phyloP scores from a whole-genome alignment of 1,284 basidiomycete species.

The Tranzscheliella williamsii region DNA sequence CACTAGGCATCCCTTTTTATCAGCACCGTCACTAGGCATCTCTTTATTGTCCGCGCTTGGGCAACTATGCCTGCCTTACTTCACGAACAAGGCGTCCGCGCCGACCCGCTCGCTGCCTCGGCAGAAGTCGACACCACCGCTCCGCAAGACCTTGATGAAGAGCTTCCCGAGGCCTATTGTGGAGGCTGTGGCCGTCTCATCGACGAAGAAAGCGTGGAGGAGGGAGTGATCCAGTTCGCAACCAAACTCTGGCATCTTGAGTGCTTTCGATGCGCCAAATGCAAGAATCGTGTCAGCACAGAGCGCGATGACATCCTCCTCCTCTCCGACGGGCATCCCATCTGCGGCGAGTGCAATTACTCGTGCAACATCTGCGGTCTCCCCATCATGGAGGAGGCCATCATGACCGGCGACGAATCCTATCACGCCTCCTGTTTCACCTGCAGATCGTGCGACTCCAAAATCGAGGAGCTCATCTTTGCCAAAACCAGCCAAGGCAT shows the following conservation, averaged over 20 bases:
- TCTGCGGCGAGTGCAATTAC: conserved; percentile 96
- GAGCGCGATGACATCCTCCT: conserved; percentile 88
- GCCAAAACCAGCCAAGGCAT: conserved; percentile 98
- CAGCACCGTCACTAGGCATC: no score
- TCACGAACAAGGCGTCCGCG: conserved; percentile 8
- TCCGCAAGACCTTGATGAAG: conserved; percentile 20
- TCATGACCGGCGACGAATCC: conserved; percentile 75
- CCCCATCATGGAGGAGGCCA: conserved; percentile 43
- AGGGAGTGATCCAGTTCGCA: conserved; percentile 52
- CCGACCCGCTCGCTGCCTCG: background rate
- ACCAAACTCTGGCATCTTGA: conserved; percentile 54
- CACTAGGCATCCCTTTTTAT: no score
- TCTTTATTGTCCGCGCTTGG: no score
- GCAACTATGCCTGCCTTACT: conserved; percentile 19
- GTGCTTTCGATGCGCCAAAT: conserved; percentile 58
- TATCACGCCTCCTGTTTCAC: conserved; percentile 99
- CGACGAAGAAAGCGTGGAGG: conserved; percentile 50
- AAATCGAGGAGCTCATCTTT: conserved; percentile 96
- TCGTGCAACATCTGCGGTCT: conserved; percentile 62
- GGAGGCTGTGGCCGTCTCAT: conserved; percentile 48
- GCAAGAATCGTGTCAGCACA: conserved; percentile 67
- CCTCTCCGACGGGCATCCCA: conserved; percentile 92
- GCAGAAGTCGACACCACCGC: conserved; percentile 2
- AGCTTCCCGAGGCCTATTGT: conserved; percentile 49
- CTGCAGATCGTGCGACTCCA: conserved; percentile 88